Percentiles rank a stretch among this genome's conserved stretches.
Evolutionary conservation across 352 stramenopile genomes (phyloP).

Genomic region (Globisporangium middletonii): DNA sequence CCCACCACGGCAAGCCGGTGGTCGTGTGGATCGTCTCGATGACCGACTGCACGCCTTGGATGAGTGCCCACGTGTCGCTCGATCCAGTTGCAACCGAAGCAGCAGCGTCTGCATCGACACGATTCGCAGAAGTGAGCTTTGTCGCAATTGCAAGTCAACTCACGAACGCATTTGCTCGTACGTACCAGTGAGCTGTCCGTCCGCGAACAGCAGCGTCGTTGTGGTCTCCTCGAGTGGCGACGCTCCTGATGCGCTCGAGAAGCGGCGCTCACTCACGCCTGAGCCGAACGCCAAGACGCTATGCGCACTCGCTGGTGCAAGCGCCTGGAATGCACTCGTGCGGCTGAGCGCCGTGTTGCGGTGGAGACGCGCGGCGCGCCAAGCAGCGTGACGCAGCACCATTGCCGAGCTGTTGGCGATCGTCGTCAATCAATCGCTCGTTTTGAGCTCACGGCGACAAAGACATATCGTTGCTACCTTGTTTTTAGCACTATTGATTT

Average conservation of each 20-base stretch:
- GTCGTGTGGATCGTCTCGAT: conserved; percentile 59
- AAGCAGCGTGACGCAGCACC: no score
- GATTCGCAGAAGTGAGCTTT: neutral
- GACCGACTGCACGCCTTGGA: conserved; percentile 51
- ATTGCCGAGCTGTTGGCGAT: no score
- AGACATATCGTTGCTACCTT: no score
- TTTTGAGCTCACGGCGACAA: no score
- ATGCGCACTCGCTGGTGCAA: neutral
- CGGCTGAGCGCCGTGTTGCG: no score
- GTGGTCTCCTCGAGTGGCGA: conserved; percentile 19
- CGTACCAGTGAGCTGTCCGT: conserved; percentile 33
- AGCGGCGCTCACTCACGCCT: conserved; percentile 17
- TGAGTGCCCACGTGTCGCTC: conserved; percentile 33
- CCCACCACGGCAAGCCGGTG: conserved; percentile 73
- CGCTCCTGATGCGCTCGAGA: conserved; percentile 11
- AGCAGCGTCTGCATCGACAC: conserved; percentile 19
- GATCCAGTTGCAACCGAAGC: conserved; percentile 17
- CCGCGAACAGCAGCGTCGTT: conserved; percentile 16
- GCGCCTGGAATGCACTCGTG: no score
- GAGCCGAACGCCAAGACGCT: neutral
- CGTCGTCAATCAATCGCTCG: no score
- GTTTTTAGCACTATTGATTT: no score
- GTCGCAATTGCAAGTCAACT: neutral
- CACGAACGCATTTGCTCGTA: neutral
- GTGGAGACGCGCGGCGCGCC: no score